Base-by-base conservation (phyloP, 306 rosid genomes). In the Cicer pinnatifidum region DNA sequence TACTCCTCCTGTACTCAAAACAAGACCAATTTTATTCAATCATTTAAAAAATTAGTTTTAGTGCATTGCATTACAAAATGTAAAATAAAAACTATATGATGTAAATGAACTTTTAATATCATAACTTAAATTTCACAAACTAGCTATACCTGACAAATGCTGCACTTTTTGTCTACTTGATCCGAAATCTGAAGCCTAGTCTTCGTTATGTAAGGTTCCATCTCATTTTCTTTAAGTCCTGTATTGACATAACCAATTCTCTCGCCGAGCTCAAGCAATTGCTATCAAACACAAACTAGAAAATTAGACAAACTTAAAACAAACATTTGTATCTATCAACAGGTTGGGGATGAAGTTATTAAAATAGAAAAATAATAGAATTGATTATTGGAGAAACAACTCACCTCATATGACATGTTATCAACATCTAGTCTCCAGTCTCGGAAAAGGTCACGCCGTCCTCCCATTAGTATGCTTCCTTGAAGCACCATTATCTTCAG, bases 401-500 rank as follows among this genome's bases (percentile, higher is more conserved):
- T 8, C 38, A 88, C 99, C 96, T 95, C 99, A 35, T 95, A 95
- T 6, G 99, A 82, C 99, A 94, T 94, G 83, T 84, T 84, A 85
- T 94, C 99, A 19, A 91, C 93, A 70, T 91, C 97, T 12, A 95
- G 99, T 80, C 99, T 88, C 97, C 75, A 81, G 20, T 92, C 97
- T 60, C 97, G 85, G 77, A 82, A 88, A 67, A 81, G 91, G 81
- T 91, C 97, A 1, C 67, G 85, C 4, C 91, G 84, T 76, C 91
- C 90, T 77, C 96, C 96, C 89, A 86, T 87, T 72, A 87, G 73
- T 69, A 88, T 71, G 84, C 86, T 82, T 80, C 88, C 88, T 71
- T 86, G 97, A 15, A 88, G 88, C 85, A 88, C 76, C 92, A 90
- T 80, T 51, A 90, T 88, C 99, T 95, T 85, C 87, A 76, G 35